Conservation (phyloP, 257 asterid species). For the Rehmannia glutinosa region DNA sequence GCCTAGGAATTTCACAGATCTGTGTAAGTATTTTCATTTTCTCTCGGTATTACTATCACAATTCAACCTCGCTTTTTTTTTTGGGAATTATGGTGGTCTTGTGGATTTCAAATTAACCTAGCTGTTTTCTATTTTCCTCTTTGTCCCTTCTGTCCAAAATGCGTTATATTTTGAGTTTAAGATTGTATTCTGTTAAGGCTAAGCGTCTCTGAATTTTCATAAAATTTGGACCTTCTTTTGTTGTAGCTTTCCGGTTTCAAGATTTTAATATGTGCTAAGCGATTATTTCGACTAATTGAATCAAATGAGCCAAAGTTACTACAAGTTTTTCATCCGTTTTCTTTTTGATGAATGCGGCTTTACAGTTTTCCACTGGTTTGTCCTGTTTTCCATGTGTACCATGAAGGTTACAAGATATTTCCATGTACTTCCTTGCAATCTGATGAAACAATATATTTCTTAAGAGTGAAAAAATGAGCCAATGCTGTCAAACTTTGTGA, state of each 20-base stretch:
- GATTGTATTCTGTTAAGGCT: too few species aligned
- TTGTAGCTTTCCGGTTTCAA: too few species aligned
- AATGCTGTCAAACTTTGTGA: too few species aligned
- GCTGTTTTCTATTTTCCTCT: neutral
- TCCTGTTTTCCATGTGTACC: neutral
- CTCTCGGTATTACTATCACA: neutral
- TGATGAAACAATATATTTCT: too few species aligned
- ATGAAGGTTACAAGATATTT: neutral
- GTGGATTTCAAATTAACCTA: neutral
- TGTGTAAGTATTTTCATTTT: constrained; percentile 18
- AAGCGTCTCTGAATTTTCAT: too few species aligned
- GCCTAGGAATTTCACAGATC: constrained; percentile 28
- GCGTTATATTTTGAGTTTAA: neutral
- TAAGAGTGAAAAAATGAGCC: too few species aligned
- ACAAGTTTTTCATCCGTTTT: neutral
- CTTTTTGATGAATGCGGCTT: neutral
- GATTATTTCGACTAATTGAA: neutral
- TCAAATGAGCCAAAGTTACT: neutral
- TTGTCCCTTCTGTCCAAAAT: neutral
- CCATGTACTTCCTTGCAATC: neutral
- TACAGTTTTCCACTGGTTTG: neutral
- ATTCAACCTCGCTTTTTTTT: neutral
- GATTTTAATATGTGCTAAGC: neutral
- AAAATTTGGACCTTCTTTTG: too few species aligned
- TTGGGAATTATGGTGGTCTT: neutral